Evolutionary conservation across 179 eudicot species (phyloP).

Genomic region (Drosera spatulata): DNA sequence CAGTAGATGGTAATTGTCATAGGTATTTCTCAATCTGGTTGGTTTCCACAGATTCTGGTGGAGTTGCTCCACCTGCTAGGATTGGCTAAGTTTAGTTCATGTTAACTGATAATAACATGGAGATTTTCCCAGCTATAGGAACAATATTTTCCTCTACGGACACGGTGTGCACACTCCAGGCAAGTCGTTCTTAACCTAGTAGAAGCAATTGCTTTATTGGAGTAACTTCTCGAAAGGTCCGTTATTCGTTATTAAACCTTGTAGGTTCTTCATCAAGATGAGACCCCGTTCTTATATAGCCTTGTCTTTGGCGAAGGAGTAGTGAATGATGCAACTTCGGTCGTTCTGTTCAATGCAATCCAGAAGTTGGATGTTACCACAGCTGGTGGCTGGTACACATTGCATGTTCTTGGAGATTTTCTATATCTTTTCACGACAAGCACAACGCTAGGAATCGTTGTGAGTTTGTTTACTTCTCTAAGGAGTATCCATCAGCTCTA

Average conservation of each 20-base stretch:
- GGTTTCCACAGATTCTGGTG: no score
- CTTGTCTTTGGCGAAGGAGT: constrained; percentile 99
- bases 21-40: no score
- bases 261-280: constrained; percentile 88
- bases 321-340: constrained; percentile 96
- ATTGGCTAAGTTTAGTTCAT: no score
- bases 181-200: constrained; percentile 10
- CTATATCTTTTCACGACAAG: constrained; percentile 76
- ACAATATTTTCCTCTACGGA: constrained; percentile 93
- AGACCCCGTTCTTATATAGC: constrained; percentile 92
- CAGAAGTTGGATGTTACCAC: constrained; percentile 63
- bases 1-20: no score
- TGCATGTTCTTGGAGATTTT: constrained; percentile 49
- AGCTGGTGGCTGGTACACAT: constrained; percentile 51
- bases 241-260: background rate
- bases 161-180: constrained; percentile 97
- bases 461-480: constrained; percentile 23
- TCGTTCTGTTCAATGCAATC: constrained; percentile 88
- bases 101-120: no score
- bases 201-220: background rate
- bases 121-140: constrained; percentile 48
- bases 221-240: background rate
- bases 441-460: constrained; percentile 74
- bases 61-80: no score
- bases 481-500: no score